phyloP scores from a whole-genome alignment of 495 filamentous ascomycete genomes.

The Xylaria scruposa region DNA sequence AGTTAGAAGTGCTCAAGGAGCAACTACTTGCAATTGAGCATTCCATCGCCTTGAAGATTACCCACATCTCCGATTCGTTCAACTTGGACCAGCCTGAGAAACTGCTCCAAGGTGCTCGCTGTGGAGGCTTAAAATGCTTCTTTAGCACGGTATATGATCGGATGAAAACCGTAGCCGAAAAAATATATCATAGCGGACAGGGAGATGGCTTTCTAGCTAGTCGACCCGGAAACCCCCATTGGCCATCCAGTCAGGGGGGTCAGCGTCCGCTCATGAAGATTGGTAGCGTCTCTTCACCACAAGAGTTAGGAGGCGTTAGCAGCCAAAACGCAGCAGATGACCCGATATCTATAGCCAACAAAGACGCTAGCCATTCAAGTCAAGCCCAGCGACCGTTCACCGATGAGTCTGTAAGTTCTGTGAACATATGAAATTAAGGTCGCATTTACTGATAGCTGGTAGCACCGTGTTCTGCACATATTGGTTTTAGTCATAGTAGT shows the following conservation, averaged over 20 bases:
- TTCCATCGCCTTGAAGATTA: slow-evolving; percentile 40
- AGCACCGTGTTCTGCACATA: slow-evolving; percentile 10
- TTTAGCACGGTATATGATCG: slow-evolving; percentile 35
- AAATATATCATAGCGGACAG: slow-evolving; percentile 31
- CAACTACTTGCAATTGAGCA: slow-evolving; percentile 40
- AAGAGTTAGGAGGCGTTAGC: neutral
- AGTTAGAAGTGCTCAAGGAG: slow-evolving; percentile 44
- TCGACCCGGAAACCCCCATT: slow-evolving; percentile 21
- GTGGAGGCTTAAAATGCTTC: slow-evolving; percentile 40
- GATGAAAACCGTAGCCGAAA: slow-evolving; percentile 35
- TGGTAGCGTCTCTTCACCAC: neutral
- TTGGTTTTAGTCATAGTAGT: slow-evolving; percentile 10
- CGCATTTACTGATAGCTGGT: neutral
- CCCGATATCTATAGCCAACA: neutral
- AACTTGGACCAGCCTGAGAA: slow-evolving; percentile 28
- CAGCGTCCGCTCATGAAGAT: slow-evolving; percentile 28
- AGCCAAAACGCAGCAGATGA: slow-evolving; percentile 1
- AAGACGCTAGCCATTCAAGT: neutral
- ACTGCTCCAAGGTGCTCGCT: slow-evolving; percentile 33
- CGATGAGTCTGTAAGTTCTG: slow-evolving; percentile 5
- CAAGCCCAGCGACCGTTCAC: neutral
- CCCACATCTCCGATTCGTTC: slow-evolving; percentile 37
- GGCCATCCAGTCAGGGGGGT: slow-evolving; percentile 29
- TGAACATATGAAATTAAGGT: neutral
- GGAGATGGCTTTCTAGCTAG: slow-evolving; percentile 27